These are phyloP conservation scores for Beta corolliflora DNA, from an alignment of 179 eudicot genomes.

Conservation along the genomic window DNA sequence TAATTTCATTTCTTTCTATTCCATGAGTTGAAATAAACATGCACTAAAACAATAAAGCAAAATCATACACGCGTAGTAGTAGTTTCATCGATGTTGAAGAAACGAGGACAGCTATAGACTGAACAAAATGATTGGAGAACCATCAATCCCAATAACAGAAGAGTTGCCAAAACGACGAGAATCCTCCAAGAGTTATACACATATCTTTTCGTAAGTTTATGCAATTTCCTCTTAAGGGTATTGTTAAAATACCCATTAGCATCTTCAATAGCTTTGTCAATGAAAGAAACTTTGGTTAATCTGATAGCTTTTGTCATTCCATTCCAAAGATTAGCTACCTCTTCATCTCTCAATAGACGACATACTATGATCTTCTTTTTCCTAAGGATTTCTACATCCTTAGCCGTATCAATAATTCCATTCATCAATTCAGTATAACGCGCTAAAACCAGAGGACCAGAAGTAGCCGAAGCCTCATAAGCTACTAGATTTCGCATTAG, in stretches of 20 bases:
- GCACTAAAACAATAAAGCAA: neutral
- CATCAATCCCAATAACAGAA: constrained; percentile 27
- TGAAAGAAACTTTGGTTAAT: constrained; percentile 16
- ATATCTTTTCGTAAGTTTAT: constrained; percentile 15
- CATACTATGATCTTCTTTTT: constrained; percentile 31
- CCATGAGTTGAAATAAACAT: neutral
- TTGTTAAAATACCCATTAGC: constrained; percentile 22
- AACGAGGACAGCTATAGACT: constrained; percentile 33
- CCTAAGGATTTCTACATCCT: constrained; percentile 38
- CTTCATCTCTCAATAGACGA: constrained; percentile 25
- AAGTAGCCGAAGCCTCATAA: constrained; percentile 29
- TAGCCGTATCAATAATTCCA: constrained; percentile 40
- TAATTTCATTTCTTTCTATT: too few species aligned
- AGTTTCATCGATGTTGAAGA: constrained; percentile 12
- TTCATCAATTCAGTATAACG: constrained; percentile 35
- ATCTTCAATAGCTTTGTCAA: constrained; percentile 27
- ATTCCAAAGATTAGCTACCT: constrained; percentile 43
- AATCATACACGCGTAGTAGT: neutral
- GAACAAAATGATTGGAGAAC: constrained; percentile 36
- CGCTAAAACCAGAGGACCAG: constrained; percentile 25
- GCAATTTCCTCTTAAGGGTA: constrained; percentile 16
- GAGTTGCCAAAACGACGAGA: constrained; percentile 26
- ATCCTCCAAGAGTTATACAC: constrained; percentile 38
- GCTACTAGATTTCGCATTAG: constrained; percentile 43
- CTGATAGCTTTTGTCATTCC: constrained; percentile 46